A percentile compares a stretch with the other conserved stretches of the same genome.
Evolutionary conservation across 495 filamentous ascomycete species (phyloP).

Genomic region (Evernia prunastri): DNA sequence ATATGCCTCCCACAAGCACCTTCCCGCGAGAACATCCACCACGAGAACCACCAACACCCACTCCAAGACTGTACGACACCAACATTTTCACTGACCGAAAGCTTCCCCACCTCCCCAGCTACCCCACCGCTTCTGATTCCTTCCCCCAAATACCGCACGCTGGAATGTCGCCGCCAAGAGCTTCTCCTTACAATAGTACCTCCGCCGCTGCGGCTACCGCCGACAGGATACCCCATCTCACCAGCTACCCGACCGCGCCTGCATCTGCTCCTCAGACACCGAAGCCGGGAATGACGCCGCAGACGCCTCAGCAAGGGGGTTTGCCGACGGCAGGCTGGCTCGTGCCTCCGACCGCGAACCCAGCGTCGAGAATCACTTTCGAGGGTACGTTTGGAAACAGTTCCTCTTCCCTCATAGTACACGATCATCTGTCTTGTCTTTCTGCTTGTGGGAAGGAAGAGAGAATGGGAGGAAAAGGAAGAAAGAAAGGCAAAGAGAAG

Average conservation of each 20-base stretch:
- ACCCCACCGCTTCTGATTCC: not conserved
- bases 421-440: too few relatives aligned
- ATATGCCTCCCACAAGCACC: not conserved
- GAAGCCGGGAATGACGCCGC: not conserved
- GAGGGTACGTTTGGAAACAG: slow-evolving; percentile 4
- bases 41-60: not conserved
- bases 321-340: not conserved
- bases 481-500: not conserved
- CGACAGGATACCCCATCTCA: not conserved
- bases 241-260: not conserved
- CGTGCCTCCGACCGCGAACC: not conserved
- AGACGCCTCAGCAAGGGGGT: not conserved
- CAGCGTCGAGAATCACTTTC: slow-evolving; percentile 11
- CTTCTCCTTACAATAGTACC: not conserved
- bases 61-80: not conserved
- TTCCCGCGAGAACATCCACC: not conserved
- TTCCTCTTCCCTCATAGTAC: not conserved
- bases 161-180: not conserved
- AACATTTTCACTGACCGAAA: not conserved
- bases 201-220: too few relatives aligned
- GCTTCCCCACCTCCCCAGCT: not conserved
- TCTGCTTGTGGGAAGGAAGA: not conserved
- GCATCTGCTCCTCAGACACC: not conserved
- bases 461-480: not conserved
- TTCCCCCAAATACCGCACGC: not conserved